Percentiles rank a stretch among this genome's conserved stretches.
Evolutionary conservation across 139 green algal species (phyloP).

Genomic region (Pseudopediastrum boryanum): DNA sequence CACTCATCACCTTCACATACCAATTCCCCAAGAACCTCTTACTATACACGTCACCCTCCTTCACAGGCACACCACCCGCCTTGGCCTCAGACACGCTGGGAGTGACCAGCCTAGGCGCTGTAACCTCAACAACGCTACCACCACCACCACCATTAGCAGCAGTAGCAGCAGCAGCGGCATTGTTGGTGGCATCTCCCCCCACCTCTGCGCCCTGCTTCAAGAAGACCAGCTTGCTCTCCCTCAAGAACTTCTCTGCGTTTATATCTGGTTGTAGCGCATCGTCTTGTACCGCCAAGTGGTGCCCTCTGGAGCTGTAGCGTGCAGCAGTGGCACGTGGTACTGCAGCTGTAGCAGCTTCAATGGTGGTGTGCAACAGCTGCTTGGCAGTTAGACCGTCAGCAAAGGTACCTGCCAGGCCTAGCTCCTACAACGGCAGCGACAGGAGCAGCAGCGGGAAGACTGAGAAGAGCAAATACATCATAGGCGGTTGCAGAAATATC

Average conservation of each 20-base stretch:
- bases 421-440: slow-evolving; percentile 5
- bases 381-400: slow-evolving; percentile 15
- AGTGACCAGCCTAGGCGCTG: background rate
- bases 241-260: slow-evolving; percentile 32
- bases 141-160: background rate
- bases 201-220: background rate
- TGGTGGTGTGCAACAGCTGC: slow-evolving; percentile 4
- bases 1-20: slow-evolving; percentile 31
- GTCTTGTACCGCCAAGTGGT: background rate
- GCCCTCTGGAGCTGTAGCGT: slow-evolving; percentile 9
- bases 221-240: background rate
- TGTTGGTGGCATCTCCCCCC: background rate
- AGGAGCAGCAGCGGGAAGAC: background rate
- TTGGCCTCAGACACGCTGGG: background rate
- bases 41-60: background rate
- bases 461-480: background rate
- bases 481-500: background rate
- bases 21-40: slow-evolving; percentile 36
- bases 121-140: background rate
- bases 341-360: slow-evolving; percentile 17
- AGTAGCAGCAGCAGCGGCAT: background rate
- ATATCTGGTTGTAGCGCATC: background rate
- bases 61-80: background rate
- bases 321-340: background rate
- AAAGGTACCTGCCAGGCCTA: slow-evolving; percentile 12